These are phyloP conservation scores for Flueggea neowawraea DNA, from an alignment of 441 rosid species.

Conservation along the genomic window DNA sequence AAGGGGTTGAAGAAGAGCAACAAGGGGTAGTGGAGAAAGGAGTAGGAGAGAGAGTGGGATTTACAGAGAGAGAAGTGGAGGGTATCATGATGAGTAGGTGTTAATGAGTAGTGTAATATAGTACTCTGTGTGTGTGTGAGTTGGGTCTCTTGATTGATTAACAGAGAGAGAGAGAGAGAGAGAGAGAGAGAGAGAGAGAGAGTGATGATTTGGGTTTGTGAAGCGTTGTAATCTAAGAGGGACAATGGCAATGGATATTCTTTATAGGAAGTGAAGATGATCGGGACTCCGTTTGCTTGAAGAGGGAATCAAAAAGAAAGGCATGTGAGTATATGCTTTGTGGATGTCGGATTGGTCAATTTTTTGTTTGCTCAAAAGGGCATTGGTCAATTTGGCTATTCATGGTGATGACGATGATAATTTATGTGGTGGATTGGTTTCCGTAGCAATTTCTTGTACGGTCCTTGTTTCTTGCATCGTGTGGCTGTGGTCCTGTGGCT, in stretches of 20 bases:
- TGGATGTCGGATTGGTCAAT: not conserved
- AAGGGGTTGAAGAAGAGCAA: conserved; percentile 12
- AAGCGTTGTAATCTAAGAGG: conserved; percentile 38
- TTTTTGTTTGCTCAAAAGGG: too few relatives aligned
- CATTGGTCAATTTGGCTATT: too few relatives aligned
- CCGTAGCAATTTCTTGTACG: too few relatives aligned
- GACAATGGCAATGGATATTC: conserved; percentile 43
- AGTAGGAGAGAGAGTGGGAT: conserved; percentile 33
- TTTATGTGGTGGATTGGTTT: too few relatives aligned
- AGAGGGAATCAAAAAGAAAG: conserved; percentile 20
- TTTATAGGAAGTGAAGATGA: not conserved
- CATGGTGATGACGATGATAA: too few relatives aligned
- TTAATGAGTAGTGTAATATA: conserved; percentile 1
- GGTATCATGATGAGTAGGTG: conserved; percentile 19
- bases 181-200: not conserved
- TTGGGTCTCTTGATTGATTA: not conserved
- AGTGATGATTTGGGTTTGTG: conserved; percentile 1
- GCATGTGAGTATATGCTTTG: conserved; percentile 37
- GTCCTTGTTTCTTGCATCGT: too few relatives aligned
- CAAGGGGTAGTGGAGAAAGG: conserved; percentile 20
- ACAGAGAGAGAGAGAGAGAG: not conserved
- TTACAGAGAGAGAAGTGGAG: conserved; percentile 50
- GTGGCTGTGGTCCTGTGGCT: too few relatives aligned
- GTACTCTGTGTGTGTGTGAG: not conserved
- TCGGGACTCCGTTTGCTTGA: too few relatives aligned